These are phyloP conservation scores for Albugo candida DNA, from an alignment of 352 stramenopile species.

Conservation along the genomic window DNA sequence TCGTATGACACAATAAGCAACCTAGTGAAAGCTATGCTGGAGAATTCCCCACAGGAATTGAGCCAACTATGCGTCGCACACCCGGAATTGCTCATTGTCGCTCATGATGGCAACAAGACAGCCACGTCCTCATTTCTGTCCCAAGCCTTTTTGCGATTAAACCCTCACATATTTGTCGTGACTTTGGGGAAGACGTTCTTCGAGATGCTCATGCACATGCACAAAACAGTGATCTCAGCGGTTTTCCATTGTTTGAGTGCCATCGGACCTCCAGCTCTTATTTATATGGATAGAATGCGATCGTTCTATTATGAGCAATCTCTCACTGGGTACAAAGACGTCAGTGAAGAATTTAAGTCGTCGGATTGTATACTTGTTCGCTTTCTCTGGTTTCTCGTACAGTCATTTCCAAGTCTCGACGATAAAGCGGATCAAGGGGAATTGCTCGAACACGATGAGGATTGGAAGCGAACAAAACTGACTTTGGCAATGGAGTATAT, in stretches of 20 bases:
- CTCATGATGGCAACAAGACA: background rate
- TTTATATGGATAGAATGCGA: background rate
- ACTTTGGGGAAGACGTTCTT: constrained; percentile 36
- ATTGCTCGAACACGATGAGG: too few species aligned
- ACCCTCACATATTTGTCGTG: constrained; percentile 21
- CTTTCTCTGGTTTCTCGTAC: background rate
- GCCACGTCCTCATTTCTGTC: constrained; percentile 23
- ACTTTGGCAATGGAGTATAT: too few species aligned
- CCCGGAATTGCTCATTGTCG: constrained; percentile 32
- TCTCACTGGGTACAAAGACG: background rate
- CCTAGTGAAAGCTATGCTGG: constrained; percentile 18
- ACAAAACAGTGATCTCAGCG: constrained; percentile 13
- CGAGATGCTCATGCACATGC: constrained; percentile 23
- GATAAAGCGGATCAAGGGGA: too few species aligned
- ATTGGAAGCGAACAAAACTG: too few species aligned
- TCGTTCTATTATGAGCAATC: background rate
- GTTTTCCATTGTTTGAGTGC: background rate
- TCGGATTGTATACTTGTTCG: background rate
- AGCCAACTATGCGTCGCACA: constrained; percentile 35
- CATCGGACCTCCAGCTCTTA: background rate
- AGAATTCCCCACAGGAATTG: constrained; percentile 25
- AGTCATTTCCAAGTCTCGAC: background rate
- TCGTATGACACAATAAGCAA: constrained; percentile 18
- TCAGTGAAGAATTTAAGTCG: background rate
- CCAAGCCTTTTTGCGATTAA: constrained; percentile 18